A percentile compares a stretch with the other conserved stretches of the same genome.
Evolutionary conservation across 2,329 filamentous ascomycete genomes (phyloP).

Genomic region (Penicillium occitanis): DNA sequence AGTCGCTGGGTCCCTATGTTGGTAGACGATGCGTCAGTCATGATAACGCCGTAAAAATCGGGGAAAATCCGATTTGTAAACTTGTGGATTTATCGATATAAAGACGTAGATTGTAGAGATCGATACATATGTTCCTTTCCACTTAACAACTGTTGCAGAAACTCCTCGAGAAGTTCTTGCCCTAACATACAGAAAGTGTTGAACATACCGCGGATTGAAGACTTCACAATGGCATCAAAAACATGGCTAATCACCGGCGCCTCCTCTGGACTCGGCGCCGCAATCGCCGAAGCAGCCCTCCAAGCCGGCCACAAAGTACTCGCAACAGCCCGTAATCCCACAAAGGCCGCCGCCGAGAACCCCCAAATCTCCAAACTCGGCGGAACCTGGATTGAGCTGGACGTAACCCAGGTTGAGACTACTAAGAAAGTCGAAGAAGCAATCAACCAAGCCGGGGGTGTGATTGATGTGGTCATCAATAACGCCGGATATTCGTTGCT

Average conservation of each 20-base stretch:
- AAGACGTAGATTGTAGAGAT: background rate
- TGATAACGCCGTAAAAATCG: background rate
- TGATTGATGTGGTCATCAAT: conserved; percentile 15
- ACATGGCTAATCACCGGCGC: conserved; percentile 27
- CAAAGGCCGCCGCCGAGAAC: conserved; percentile 24
- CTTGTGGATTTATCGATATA: background rate
- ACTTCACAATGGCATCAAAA: conserved; percentile 18
- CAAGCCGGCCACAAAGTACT: conserved; percentile 28
- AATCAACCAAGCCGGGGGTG: background rate
- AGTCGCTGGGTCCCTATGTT: background rate
- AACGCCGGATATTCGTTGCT: conserved; percentile 21
- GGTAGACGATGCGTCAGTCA: background rate
- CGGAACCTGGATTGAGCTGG: conserved; percentile 14
- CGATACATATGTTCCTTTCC: background rate
- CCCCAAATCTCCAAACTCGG: conserved; percentile 21
- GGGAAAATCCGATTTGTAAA: background rate
- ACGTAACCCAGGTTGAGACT: conserved; percentile 1
- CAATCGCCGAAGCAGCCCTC: conserved; percentile 26
- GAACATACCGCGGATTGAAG: background rate
- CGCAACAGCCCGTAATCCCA: conserved; percentile 28
- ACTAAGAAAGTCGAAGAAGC: conserved; percentile 1
- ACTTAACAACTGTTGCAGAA: background rate
- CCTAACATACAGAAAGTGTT: background rate
- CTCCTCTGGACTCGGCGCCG: conserved; percentile 27
- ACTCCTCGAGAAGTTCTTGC: background rate